These are phyloP conservation scores for Corinectria fuckeliana DNA, from an alignment of 2,329 filamentous ascomycete genomes.

Conservation along the genomic window DNA sequence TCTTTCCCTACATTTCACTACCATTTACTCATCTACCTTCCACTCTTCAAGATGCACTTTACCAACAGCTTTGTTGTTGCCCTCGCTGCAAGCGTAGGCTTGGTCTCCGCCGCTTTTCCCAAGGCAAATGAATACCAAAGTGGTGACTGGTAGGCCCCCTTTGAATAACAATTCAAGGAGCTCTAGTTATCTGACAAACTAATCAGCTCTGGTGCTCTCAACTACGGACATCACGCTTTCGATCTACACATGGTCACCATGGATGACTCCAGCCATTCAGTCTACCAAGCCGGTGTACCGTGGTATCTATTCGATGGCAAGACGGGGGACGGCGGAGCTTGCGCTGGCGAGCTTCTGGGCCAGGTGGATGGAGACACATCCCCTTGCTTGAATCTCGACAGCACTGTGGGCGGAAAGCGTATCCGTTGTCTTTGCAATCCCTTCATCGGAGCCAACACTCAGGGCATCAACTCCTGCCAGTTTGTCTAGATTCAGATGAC, in stretches of 20 bases:
- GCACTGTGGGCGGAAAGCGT: constrained; percentile 16
- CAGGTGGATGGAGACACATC: constrained; percentile 11
- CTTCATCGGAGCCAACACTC: constrained; percentile 6
- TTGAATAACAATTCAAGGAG: not conserved
- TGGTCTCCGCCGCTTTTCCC: constrained; percentile 10
- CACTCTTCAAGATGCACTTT: constrained; percentile 6
- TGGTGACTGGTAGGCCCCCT: constrained; percentile 14
- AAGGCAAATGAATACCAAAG: constrained; percentile 21
- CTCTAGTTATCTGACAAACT: not conserved
- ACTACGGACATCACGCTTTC: constrained; percentile 18
- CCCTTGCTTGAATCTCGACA: constrained; percentile 17
- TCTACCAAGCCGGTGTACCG: constrained; percentile 13
- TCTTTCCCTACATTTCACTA: too few relatives aligned
- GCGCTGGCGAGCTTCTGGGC: constrained; percentile 12
- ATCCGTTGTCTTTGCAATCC: constrained; percentile 21
- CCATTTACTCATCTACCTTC: not conserved
- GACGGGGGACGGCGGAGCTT: constrained; percentile 8
- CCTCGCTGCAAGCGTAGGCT: constrained; percentile 4
- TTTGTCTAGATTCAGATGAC: too few relatives aligned
- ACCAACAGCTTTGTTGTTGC: constrained; percentile 10
- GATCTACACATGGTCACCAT: constrained; percentile 23
- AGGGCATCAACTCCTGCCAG: constrained; percentile 16
- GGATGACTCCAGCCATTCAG: constrained; percentile 20
- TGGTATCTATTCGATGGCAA: constrained; percentile 20
- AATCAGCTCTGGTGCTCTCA: constrained; percentile 15